Base-by-base conservation (phyloP, 1,139 yeast genomes). In the Debaryomyces udenii region DNA sequence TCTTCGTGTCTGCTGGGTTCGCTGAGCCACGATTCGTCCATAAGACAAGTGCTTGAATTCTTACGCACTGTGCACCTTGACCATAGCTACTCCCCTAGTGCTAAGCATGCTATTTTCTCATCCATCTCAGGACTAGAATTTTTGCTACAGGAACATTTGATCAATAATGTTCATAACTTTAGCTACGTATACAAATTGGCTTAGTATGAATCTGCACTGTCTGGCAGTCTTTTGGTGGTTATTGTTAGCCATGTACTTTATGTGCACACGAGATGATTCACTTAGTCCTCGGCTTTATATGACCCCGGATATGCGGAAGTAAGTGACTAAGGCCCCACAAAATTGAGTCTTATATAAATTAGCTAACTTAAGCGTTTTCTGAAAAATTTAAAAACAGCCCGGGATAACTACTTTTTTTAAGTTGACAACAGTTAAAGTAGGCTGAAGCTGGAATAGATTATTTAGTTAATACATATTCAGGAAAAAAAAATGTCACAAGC, bases 401-500 rank as follows among this genome's bases (percentile, higher is more conserved):
- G 7, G 7, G 22, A 20, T 20, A 20, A 20, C 22, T 20, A 20
- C 22, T 20, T 20, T 20, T n/a, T 20, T 20, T 7, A 7, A 20
- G 22, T 6, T 7, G 7, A 20, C 7, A 20, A 20, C 22, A 20
- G 22, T 6, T 5, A 20, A 20, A 20, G 22, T 20, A 20, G 22
- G 23, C 27, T 37, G 31, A 37, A 11, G 13, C 31, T 27, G 22
- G 13, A 22, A 10, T 28, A 13, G 34, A 34, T 15, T 15, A 26
- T 31, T 24, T 11, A 26, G 30, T 33, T 10, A 24, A n/a, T 28
- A 26, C 13, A 37, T 37, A 30, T 37, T 28, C 29, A 26, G 18
- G 23, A 14, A 10, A 20, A 35, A 33, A 33, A 6, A 11, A 40
- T 56, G 60, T 47, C 64, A 23, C n/a, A 28, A 23, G 51, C 59